A percentile compares a stretch with the other conserved stretches of the same genome.
Evolutionary conservation across 352 stramenopile species (phyloP).

Genomic region (Hyaloperonospora arabidopsidis): DNA sequence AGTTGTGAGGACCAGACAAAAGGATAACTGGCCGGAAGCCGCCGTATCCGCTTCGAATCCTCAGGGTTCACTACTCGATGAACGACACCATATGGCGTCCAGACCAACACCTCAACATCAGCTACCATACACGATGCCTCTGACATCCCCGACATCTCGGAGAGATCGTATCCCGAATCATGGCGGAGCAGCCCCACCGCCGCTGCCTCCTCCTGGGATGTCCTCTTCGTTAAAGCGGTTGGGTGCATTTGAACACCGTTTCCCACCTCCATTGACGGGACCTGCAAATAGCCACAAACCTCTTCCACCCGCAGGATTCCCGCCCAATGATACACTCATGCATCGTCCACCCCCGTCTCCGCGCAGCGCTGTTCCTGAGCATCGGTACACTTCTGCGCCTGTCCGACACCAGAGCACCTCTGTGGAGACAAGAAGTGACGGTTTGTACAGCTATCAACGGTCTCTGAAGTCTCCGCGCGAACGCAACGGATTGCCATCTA

Average conservation of each 20-base stretch:
- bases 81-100: neutral
- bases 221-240: conserved; percentile 7
- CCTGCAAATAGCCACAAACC: conserved; percentile 14
- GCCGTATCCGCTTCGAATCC: conserved; percentile 2
- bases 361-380: conserved; percentile 11
- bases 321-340: conserved; percentile 12
- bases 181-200: conserved; percentile 8
- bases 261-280: conserved; percentile 15
- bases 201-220: conserved; percentile 17
- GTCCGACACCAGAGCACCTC: conserved; percentile 13
- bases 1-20: conserved; percentile 15
- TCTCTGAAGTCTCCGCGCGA: conserved; percentile 10
- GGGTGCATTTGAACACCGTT: conserved; percentile 18
- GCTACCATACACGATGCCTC: conserved; percentile 8
- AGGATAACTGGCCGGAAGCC: neutral
- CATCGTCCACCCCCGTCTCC: conserved; percentile 14
- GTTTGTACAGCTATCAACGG: conserved; percentile 10
- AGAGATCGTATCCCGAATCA: conserved; percentile 18
- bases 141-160: conserved; percentile 4
- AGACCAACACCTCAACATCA: conserved; percentile 9
- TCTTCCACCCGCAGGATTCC: conserved; percentile 20
- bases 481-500: neutral
- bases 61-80: neutral
- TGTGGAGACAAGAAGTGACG: conserved; percentile 11
- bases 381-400: conserved; percentile 9